A percentile compares a stretch with the other conserved stretches of the same genome.
These are phyloP conservation scores for Bodo saltans DNA, from an alignment of 78 protist genomes.

Conservation along the genomic window DNA sequence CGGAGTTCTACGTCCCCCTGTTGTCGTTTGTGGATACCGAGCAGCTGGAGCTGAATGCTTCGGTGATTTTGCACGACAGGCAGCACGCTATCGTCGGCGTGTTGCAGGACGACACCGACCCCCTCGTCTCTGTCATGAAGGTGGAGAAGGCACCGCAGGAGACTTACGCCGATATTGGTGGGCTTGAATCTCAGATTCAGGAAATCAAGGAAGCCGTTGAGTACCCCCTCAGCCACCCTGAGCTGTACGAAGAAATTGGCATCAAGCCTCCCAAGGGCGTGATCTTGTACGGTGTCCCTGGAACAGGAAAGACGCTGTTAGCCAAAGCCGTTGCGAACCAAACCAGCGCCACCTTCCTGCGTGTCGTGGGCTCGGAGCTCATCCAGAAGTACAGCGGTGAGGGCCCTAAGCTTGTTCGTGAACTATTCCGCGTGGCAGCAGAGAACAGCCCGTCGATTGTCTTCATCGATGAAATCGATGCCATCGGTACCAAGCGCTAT, in stretches of 20 bases:
- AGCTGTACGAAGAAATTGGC: constrained; percentile 97
- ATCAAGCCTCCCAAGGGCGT: constrained; percentile 99
- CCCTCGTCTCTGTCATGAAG: constrained; percentile 97
- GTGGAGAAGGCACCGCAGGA: constrained; percentile 98
- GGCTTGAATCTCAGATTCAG: constrained; percentile 94
- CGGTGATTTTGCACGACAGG: constrained; percentile 88
- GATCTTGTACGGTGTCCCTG: constrained; percentile 97
- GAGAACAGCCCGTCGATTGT: constrained; percentile 97
- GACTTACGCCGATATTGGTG: constrained; percentile 98
- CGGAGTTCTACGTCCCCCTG: constrained; percentile 95
- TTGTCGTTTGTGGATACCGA: constrained; percentile 97
- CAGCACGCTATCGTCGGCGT: constrained; percentile 91
- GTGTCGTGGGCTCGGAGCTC: constrained; percentile 98
- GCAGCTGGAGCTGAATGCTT: constrained; percentile 87
- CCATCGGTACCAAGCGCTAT: constrained; percentile 95
- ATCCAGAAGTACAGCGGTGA: constrained; percentile 99
- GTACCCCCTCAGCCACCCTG: constrained; percentile 98
- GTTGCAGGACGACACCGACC: constrained; percentile 92
- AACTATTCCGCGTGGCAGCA: constrained; percentile 92
- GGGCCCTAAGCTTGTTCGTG: constrained; percentile 99
- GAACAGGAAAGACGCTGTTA: constrained; percentile 98
- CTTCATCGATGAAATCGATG: constrained; percentile 99
- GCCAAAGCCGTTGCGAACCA: constrained; percentile 99
- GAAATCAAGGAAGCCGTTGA: constrained; percentile 99
- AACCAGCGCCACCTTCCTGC: constrained; percentile 97